Evolutionary conservation across 106 monocot species (phyloP).

Genomic region (Platanthera zijinensis): DNA sequence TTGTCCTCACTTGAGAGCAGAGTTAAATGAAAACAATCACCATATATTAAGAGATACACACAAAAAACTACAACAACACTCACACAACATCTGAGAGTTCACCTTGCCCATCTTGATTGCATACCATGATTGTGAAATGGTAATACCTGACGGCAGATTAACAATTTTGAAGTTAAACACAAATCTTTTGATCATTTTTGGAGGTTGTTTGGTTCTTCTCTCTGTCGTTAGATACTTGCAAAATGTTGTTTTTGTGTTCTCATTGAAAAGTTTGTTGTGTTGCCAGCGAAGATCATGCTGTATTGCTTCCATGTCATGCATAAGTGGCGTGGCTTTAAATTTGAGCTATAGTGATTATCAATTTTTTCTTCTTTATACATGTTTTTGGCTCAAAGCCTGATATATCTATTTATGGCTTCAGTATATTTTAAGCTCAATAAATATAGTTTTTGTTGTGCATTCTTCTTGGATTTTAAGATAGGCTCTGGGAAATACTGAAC

Average conservation of each 20-base stretch:
- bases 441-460: neutral
- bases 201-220: neutral
- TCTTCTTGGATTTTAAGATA: neutral
- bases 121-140: neutral
- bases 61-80: neutral
- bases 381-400: neutral
- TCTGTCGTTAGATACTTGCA: neutral
- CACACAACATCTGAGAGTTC: neutral
- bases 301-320: too few species aligned
- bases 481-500: neutral
- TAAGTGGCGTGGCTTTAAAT: too few species aligned
- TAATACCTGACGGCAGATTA: neutral
- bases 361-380: neutral
- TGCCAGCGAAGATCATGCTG: too few species aligned
- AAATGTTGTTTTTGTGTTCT: neutral
- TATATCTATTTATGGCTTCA: neutral
- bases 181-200: neutral
- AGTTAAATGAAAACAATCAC: neutral
- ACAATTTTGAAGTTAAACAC: neutral
- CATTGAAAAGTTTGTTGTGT: neutral
- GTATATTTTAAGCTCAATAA: neutral
- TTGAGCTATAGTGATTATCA: too few species aligned
- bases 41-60: neutral
- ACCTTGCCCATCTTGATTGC: neutral
- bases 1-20: neutral